A percentile compares a stretch with the other conserved stretches of the same genome.
Conservation (phyloP, 768 basidiomycete genomes). For the Mrakia gelida region DNA sequence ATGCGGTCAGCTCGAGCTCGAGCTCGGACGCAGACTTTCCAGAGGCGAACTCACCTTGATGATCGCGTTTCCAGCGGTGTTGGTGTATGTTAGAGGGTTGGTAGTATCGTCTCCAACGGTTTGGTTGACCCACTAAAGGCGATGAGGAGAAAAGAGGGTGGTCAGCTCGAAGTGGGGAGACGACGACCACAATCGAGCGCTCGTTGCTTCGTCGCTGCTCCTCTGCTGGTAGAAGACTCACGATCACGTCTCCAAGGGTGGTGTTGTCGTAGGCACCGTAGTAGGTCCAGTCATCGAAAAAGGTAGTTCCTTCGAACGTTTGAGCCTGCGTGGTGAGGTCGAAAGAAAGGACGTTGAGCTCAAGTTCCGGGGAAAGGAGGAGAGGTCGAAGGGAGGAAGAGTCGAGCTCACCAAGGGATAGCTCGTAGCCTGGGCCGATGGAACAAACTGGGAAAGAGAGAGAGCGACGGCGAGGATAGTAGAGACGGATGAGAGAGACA, state of each 20-base stretch:
- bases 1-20: not conserved
- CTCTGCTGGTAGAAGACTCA: conserved; percentile 38
- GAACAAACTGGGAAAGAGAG: not conserved
- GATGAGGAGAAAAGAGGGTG: not conserved
- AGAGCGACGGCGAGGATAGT: conserved; percentile 12
- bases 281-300: conserved; percentile 67
- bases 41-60: conserved; percentile 50
- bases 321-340: conserved; percentile 42
- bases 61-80: conserved; percentile 66
- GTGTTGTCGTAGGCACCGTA: conserved; percentile 58
- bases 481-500: not conserved
- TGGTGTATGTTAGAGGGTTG: conserved; percentile 56
- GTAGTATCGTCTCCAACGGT: conserved; percentile 29
- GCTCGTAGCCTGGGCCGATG: not conserved
- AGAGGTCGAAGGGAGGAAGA: not conserved
- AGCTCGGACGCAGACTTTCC: not conserved
- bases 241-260: conserved; percentile 58
- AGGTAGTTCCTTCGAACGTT: conserved; percentile 58
- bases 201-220: not conserved
- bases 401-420: not conserved
- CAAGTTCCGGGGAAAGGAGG: not conserved
- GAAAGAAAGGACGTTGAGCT: not conserved
- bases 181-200: not conserved
- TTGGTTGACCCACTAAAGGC: conserved; percentile 42
- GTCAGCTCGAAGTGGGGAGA: not conserved